Evolutionary conservation across 441 rosid genomes (phyloP), one percentile per base, ranked within the genome.

Genomic region (Populus hybrid): DNA sequence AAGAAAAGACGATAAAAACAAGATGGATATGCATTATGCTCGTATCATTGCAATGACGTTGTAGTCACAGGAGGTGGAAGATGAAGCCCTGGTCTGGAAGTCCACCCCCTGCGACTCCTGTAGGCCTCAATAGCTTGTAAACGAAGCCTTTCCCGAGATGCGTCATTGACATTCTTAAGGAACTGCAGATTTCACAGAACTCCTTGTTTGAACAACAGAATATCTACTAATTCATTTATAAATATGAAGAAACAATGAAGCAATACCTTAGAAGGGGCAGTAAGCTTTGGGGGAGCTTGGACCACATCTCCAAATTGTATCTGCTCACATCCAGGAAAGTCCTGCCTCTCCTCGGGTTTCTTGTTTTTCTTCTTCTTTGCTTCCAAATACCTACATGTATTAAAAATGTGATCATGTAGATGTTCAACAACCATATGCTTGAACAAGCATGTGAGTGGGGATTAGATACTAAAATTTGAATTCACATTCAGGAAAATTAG

Each of bases 221-320:
- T 28, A 42, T n/a, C 65, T 38, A 18, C 21, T 36, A 19, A 18
- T 8, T 18, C 26, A n/a, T 16, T 9, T n/a, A 63, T 7, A 67
- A 36, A 19, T 23, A 21, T 72, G 10, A 69, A 14, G 24, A 61
- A 59, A 70, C 35, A 61, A 7, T 40, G 59, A 71, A 23, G 36
- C 40, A 78, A 46, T 4, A 91, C 97, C 97, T 90, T 95, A 14
- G 95, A 97, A 77, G 89, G n/a, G 12, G 81, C 42, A 72, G 81
- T 80, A 80, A 95, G 81, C 80, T 92, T 92, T 6, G 92, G 98
- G 18, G 99, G 97, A 79, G 96, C 95, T 82, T 86, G 85, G 70
- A 91, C 97, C 50, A 95, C 89, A 9, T 95, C 98, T 35, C 99
- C 99, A 79, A 95, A 95, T 79, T 79, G 75, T 10, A 95, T 86